Evolutionary conservation across 1,284 basidiomycete genomes (phyloP).

Genomic region (Cystobasidium sp.): DNA sequence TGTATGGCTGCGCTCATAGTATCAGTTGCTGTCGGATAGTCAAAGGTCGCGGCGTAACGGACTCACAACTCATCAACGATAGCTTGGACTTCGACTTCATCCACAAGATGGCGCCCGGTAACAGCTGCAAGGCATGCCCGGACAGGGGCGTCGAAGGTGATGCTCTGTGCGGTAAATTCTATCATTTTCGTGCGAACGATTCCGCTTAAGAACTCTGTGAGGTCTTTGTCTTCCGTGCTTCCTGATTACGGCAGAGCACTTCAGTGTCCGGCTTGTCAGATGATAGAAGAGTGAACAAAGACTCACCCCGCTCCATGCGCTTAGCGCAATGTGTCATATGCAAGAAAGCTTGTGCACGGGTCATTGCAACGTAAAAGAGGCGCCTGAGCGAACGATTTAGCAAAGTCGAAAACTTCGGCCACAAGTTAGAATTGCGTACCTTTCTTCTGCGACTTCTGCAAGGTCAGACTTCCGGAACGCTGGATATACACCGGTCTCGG

Average conservation of each 20-base stretch:
- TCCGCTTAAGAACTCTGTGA: constrained; percentile 25
- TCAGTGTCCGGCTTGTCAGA: not conserved
- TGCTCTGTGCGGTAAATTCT: not conserved
- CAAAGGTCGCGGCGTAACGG: not conserved
- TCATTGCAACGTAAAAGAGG: constrained; percentile 87
- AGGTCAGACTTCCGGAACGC: constrained; percentile 67
- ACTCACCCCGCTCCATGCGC: constrained; percentile 52
- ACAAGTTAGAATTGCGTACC: constrained; percentile 61
- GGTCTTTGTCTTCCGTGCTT: constrained; percentile 22
- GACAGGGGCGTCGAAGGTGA: not conserved
- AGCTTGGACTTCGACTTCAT: constrained; percentile 10
- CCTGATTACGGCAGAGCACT: not conserved
- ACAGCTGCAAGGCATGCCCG: constrained; percentile 15
- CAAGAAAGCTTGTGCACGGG: constrained; percentile 77
- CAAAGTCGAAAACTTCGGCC: not conserved
- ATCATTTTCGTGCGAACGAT: not conserved
- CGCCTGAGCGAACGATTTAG: constrained; percentile 61
- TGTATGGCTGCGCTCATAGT: not conserved
- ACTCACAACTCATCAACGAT: constrained; percentile 20
- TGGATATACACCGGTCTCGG: constrained; percentile 77
- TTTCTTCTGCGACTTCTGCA: constrained; percentile 79
- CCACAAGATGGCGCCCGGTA: not conserved
- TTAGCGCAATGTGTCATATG: constrained; percentile 63
- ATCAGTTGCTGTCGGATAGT: not conserved
- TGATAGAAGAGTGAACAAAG: not conserved